These are phyloP conservation scores for Penicillium longicatenatum DNA, from an alignment of 495 filamentous ascomycete species.

Conservation along the genomic window DNA sequence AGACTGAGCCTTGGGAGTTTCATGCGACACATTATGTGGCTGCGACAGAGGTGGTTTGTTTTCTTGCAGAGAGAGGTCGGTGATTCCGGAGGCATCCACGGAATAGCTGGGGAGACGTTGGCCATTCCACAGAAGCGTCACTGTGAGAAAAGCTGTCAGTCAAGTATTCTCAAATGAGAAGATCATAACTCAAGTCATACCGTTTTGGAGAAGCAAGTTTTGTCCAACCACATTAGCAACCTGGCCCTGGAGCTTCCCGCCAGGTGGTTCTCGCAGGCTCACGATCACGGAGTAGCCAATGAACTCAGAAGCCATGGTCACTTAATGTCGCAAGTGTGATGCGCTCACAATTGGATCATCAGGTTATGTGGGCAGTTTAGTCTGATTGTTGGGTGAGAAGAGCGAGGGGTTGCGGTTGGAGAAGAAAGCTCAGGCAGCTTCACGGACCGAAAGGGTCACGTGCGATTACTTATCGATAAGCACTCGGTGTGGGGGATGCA, in stretches of 20 bases:
- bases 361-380: slow-evolving; percentile 1
- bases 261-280: slow-evolving; percentile 66
- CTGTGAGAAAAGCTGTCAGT: slow-evolving; percentile 27
- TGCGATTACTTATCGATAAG: slow-evolving; percentile 23
- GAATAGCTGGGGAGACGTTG: slow-evolving; percentile 49
- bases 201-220: slow-evolving; percentile 75
- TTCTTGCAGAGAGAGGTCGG: slow-evolving; percentile 57
- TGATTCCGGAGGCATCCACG: slow-evolving; percentile 57
- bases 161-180: neutral
- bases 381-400: neutral
- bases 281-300: slow-evolving; percentile 79
- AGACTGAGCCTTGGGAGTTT: neutral
- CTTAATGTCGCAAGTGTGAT: neutral
- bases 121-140: slow-evolving; percentile 52
- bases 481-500: slow-evolving; percentile 8
- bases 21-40: neutral
- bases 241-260: slow-evolving; percentile 68
- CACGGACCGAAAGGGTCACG: slow-evolving; percentile 7
- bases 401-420: neutral
- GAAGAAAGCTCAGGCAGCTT: slow-evolving; percentile 18
- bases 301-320: slow-evolving; percentile 66
- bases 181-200: slow-evolving; percentile 46
- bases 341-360: slow-evolving; percentile 12
- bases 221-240: slow-evolving; percentile 73
- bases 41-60: slow-evolving; percentile 4